A percentile compares a stretch with the other conserved stretches of the same genome.
These are phyloP conservation scores for Daldinia grandis DNA, from an alignment of 495 filamentous ascomycete genomes.

Conservation along the genomic window DNA sequence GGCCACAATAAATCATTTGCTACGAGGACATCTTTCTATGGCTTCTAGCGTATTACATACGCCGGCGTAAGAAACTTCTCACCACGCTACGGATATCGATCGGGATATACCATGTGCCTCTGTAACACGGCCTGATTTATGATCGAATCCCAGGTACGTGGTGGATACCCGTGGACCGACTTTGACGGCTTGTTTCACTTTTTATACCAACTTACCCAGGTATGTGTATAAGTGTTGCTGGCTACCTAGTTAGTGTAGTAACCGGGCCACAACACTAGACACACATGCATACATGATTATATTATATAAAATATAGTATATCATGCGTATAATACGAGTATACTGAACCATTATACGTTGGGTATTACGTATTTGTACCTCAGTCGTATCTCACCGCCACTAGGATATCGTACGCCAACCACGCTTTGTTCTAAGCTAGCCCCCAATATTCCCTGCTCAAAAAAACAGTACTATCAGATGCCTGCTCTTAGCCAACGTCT, in stretches of 20 bases:
- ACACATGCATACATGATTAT: background rate
- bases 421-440: background rate
- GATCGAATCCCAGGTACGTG: slow-evolving; percentile 7
- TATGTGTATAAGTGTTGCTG: background rate
- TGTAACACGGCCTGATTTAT: slow-evolving; percentile 31
- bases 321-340: background rate
- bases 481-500: background rate
- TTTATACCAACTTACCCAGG: background rate
- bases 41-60: background rate
- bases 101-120: slow-evolving; percentile 21
- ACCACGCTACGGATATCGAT: background rate
- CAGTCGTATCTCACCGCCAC: slow-evolving; percentile 40
- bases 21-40: background rate
- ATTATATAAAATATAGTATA: background rate
- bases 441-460: slow-evolving; percentile 16
- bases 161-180: slow-evolving; percentile 21
- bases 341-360: background rate
- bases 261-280: background rate
- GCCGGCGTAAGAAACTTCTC: slow-evolving; percentile 3
- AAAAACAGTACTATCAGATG: slow-evolving; percentile 7
- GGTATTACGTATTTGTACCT: slow-evolving; percentile 8
- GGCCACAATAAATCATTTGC: background rate
- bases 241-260: background rate
- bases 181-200: slow-evolving; percentile 39
- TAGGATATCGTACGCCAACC: slow-evolving; percentile 9